Conservation (phyloP, 2,329 filamentous ascomycete genomes). For the Colletotrichum noveboracense region DNA sequence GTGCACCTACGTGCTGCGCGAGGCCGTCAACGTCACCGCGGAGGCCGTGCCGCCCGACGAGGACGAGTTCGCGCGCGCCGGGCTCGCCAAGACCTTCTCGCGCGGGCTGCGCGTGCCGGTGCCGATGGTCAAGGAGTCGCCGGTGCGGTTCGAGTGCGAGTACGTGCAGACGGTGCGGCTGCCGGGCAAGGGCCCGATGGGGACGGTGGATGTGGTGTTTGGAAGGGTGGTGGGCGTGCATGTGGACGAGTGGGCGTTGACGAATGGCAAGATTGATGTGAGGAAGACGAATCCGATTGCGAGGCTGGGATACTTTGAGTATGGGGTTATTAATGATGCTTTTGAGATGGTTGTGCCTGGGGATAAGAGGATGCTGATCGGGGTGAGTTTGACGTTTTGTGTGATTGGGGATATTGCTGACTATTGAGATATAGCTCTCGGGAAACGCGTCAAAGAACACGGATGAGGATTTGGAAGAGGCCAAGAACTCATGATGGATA, state of each 20-base stretch:
- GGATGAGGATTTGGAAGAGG: not conserved
- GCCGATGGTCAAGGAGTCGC: not conserved
- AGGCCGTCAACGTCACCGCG: not conserved
- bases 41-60: not conserved
- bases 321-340: not conserved
- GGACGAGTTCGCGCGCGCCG: not conserved
- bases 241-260: not conserved
- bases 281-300: conserved; percentile 1
- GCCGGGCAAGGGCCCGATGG: not conserved
- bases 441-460: not conserved
- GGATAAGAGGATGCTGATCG: not conserved
- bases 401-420: not conserved
- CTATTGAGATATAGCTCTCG: not conserved
- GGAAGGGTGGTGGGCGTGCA: not conserved
- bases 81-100: not conserved
- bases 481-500: not conserved
- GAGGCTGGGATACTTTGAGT: not conserved
- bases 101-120: not conserved
- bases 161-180: conserved; percentile 4
- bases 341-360: conserved; percentile 4
- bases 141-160: conserved; percentile 6
- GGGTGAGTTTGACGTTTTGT: not conserved
- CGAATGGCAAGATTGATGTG: not conserved
- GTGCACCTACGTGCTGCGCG: not conserved
- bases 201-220: not conserved